These are phyloP conservation scores for Leccinum sublutescens DNA, from an alignment of 768 basidiomycete species.

Conservation along the genomic window DNA sequence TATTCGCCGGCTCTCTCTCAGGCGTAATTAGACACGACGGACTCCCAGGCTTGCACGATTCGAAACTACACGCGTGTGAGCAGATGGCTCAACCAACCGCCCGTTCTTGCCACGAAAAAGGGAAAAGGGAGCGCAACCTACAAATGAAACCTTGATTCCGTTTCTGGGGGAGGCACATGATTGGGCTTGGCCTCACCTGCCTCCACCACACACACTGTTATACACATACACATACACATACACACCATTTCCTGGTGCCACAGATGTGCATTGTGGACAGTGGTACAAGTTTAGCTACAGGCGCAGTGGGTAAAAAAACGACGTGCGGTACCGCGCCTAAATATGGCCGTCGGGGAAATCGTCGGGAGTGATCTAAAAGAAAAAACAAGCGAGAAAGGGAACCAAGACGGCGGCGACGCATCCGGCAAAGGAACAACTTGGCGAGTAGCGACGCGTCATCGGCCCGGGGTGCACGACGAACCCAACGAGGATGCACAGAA, in stretches of 20 bases:
- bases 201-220: background rate
- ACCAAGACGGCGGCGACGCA: background rate
- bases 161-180: conserved; percentile 6
- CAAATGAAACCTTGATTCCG: conserved; percentile 22
- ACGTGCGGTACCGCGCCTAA: conserved; percentile 21
- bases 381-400: background rate
- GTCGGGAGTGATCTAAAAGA: conserved; percentile 1
- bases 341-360: conserved; percentile 2
- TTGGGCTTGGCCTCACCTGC: conserved; percentile 4
- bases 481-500: background rate
- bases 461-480: background rate
- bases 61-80: conserved; percentile 21
- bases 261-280: background rate
- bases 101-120: conserved; percentile 3
- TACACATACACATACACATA: too few species aligned
- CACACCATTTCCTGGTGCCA: background rate
- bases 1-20: conserved; percentile 19
- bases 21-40: conserved; percentile 13
- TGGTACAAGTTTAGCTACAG: conserved; percentile 12
- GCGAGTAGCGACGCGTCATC: background rate
- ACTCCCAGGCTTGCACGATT: conserved; percentile 22
- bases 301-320: background rate
- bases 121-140: background rate
- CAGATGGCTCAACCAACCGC: conserved; percentile 5
- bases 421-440: background rate